Percentiles rank a stretch among this genome's conserved stretches.
Evolutionary conservation across 2,329 filamentous ascomycete species (phyloP).

Genomic region (Penicillium paneum): DNA sequence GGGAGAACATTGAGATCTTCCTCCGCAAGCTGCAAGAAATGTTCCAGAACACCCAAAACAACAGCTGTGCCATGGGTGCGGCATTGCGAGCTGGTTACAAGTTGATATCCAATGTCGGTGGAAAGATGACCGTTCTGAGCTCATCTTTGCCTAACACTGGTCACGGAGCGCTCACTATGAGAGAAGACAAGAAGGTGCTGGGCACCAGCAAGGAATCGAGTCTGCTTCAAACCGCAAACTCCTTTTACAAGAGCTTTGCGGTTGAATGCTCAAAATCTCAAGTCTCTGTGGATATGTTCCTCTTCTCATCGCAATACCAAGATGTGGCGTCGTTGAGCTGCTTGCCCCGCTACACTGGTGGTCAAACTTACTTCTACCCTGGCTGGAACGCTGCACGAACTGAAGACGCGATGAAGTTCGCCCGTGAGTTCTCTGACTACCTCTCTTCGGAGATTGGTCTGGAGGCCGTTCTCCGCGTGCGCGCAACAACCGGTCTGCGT

Average conservation of each 20-base stretch:
- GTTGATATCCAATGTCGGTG: slow-evolving; percentile 87
- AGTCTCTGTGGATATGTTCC: slow-evolving; percentile 97
- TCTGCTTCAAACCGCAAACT: slow-evolving; percentile 85
- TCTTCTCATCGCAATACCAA: slow-evolving; percentile 94
- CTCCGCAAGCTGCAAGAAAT: slow-evolving; percentile 87
- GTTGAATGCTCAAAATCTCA: slow-evolving; percentile 99
- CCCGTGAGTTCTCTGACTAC: slow-evolving; percentile 93
- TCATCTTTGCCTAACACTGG: slow-evolving; percentile 88
- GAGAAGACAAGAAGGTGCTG: slow-evolving; percentile 93
- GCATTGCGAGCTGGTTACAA: slow-evolving; percentile 91
- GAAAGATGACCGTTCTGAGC: slow-evolving; percentile 89
- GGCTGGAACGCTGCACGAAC: slow-evolving; percentile 92
- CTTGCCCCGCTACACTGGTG: slow-evolving; percentile 90
- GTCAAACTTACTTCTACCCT: slow-evolving; percentile 97
- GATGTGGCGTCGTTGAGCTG: slow-evolving; percentile 96
- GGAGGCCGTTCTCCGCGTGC: slow-evolving; percentile 91
- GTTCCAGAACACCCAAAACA: slow-evolving; percentile 93
- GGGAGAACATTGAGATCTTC: slow-evolving; percentile 87
- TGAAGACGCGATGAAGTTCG: slow-evolving; percentile 97
- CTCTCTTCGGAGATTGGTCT: slow-evolving; percentile 94
- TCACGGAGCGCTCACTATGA: slow-evolving; percentile 83
- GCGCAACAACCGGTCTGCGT: slow-evolving; percentile 87
- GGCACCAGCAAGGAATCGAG: slow-evolving; percentile 89
- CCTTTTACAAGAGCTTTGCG: slow-evolving; percentile 98
- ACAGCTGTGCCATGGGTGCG: slow-evolving; percentile 89